Conservation (phyloP, 2,329 filamentous ascomycete genomes). For the Monosporascus sp. region DNA sequence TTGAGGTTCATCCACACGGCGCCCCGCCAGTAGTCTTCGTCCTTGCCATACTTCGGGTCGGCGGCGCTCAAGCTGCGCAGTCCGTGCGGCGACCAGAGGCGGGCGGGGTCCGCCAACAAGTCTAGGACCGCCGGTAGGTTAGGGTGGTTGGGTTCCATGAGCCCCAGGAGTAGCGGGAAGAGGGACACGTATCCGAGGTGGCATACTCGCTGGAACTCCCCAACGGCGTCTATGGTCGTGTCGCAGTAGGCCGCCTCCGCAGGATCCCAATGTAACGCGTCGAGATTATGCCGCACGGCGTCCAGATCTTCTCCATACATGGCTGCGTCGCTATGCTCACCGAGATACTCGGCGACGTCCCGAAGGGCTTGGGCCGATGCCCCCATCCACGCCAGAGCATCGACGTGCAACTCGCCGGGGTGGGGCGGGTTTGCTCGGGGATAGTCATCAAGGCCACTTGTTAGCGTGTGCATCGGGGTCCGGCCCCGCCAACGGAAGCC, state of each 20-base stretch:
- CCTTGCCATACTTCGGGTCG: constrained; percentile 10
- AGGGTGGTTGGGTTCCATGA: constrained; percentile 10
- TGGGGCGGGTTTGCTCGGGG: constrained; percentile 87
- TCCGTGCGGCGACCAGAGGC: constrained; percentile 10
- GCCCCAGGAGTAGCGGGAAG: constrained; percentile 14
- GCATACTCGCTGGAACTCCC: constrained; percentile 12
- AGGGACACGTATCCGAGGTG: constrained; percentile 14
- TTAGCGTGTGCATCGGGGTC: constrained; percentile 76
- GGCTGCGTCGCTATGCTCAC: constrained; percentile 65
- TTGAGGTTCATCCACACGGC: constrained; percentile 17
- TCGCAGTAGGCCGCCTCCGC: constrained; percentile 80
- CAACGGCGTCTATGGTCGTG: constrained; percentile 58
- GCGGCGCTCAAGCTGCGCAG: constrained; percentile 12
- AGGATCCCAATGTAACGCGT: constrained; percentile 85
- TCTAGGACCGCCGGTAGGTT: constrained; percentile 11
- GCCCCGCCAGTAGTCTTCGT: constrained; percentile 17
- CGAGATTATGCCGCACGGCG: constrained; percentile 74
- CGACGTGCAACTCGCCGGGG: constrained; percentile 87
- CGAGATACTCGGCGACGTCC: constrained; percentile 67
- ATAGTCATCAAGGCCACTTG: constrained; percentile 91
- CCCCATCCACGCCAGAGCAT: constrained; percentile 89
- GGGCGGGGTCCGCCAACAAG: constrained; percentile 7
- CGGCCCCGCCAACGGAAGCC: constrained; percentile 90
- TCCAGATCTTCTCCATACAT: constrained; percentile 64
- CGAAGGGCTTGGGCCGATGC: constrained; percentile 79